These are phyloP conservation scores for Clathrospora elynae DNA, from an alignment of 2,329 filamentous ascomycete genomes.

Conservation along the genomic window DNA sequence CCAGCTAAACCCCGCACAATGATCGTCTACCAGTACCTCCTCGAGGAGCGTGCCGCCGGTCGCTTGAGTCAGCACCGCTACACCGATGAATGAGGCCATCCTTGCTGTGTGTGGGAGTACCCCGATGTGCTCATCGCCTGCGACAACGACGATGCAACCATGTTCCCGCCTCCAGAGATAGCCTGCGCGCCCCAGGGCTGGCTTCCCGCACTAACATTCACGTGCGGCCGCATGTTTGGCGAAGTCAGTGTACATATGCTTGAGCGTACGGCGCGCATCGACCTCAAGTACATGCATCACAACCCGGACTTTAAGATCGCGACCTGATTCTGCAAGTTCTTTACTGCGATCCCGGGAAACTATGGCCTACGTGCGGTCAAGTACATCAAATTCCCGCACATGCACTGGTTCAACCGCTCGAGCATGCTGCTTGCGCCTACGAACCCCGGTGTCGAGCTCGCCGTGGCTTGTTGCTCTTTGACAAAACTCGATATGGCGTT, in stretches of 20 bases:
- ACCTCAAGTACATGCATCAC: slow-evolving; percentile 5
- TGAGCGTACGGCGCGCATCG: neutral
- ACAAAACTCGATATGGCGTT: slow-evolving; percentile 1
- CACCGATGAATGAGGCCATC: neutral
- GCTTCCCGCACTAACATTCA: neutral
- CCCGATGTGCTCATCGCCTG: slow-evolving; percentile 1
- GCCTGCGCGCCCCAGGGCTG: neutral
- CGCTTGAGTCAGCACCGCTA: slow-evolving; percentile 1
- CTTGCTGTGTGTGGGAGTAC: slow-evolving; percentile 4
- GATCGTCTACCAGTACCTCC: neutral
- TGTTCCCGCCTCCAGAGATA: neutral
- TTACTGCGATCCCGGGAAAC: neutral
- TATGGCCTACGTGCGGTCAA: neutral
- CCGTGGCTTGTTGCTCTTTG: slow-evolving; percentile 1
- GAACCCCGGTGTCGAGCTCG: slow-evolving; percentile 4
- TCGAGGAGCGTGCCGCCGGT: neutral
- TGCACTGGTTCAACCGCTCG: slow-evolving; percentile 4
- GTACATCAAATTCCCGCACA: slow-evolving; percentile 10
- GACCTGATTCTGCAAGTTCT: slow-evolving; percentile 9
- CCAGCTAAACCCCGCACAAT: neutral
- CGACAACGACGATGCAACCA: neutral
- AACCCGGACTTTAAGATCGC: slow-evolving; percentile 5
- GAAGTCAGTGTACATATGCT: slow-evolving; percentile 1
- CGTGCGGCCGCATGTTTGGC: neutral
- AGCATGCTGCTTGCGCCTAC: neutral